Percentiles rank a stretch among this genome's conserved stretches.
phyloP scores from a whole-genome alignment of 352 stramenopile genomes.

The Globisporangium polare region DNA sequence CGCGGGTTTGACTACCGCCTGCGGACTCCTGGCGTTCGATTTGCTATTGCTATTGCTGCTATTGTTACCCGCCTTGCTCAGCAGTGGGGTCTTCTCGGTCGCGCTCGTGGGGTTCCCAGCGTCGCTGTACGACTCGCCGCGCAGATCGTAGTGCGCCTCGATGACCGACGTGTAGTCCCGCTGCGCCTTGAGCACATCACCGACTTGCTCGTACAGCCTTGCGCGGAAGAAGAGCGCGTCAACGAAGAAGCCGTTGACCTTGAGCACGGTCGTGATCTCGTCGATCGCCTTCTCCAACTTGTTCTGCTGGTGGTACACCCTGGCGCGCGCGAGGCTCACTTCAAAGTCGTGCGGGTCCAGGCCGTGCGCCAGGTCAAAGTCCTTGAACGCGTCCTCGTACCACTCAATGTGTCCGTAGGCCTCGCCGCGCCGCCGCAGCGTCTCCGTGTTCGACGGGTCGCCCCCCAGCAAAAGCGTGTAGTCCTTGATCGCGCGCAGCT shows the following conservation, averaged over 20 bases:
- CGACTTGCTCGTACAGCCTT: slow-evolving; percentile 43
- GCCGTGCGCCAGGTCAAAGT: slow-evolving; percentile 43
- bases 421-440: slow-evolving; percentile 44
- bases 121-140: slow-evolving; percentile 15
- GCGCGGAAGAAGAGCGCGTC: slow-evolving; percentile 63
- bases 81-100: slow-evolving; percentile 11
- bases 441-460: slow-evolving; percentile 41
- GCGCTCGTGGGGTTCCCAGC: background rate
- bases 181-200: slow-evolving; percentile 32
- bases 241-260: slow-evolving; percentile 69
- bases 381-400: slow-evolving; percentile 45
- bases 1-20: slow-evolving; percentile 11
- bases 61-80: slow-evolving; percentile 13
- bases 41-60: background rate
- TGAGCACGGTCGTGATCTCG: slow-evolving; percentile 51
- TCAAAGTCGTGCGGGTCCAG: slow-evolving; percentile 57
- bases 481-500: slow-evolving; percentile 57
- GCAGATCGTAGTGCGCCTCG: slow-evolving; percentile 53
- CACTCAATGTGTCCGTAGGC: slow-evolving; percentile 38
- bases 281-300: slow-evolving; percentile 39
- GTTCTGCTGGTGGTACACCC: slow-evolving; percentile 41
- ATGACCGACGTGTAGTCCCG: slow-evolving; percentile 70
- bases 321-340: slow-evolving; percentile 52
- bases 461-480: slow-evolving; percentile 46
- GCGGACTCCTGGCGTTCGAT: background rate